Evolutionary conservation across 169 alveolate genomes (phyloP).

Genomic region (Plasmodium gonderi): DNA sequence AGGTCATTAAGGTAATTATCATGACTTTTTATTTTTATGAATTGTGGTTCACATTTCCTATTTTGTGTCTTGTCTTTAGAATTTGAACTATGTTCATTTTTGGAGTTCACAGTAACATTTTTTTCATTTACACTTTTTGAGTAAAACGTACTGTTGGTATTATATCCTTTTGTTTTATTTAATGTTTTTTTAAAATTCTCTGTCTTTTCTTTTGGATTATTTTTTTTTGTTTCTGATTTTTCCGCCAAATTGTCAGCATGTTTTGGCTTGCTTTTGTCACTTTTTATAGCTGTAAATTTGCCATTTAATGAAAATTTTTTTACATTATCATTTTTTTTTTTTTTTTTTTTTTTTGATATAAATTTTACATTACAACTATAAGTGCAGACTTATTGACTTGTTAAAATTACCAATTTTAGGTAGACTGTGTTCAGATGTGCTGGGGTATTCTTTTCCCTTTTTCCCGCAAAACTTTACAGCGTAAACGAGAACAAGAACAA

Average conservation of each 20-base stretch:
- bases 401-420: neutral
- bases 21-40: slow-evolving; percentile 34
- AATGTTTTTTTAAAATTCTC: neutral
- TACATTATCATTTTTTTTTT: neutral
- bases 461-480: neutral
- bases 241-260: neutral
- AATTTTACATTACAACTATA: too few species aligned
- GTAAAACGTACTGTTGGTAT: neutral
- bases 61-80: neutral
- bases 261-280: neutral
- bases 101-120: neutral
- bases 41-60: neutral
- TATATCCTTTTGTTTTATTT: neutral
- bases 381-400: neutral
- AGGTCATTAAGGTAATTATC: slow-evolving; percentile 52
- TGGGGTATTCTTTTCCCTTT: neutral
- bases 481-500: neutral
- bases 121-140: neutral
- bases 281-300: neutral
- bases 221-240: neutral
- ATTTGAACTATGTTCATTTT: neutral
- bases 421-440: neutral
- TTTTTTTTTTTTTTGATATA: neutral
- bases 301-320: neutral
- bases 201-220: neutral